Evolutionary conservation across 345 rosid genomes (phyloP).

Genomic region (Melaleuca quinquenervia): DNA sequence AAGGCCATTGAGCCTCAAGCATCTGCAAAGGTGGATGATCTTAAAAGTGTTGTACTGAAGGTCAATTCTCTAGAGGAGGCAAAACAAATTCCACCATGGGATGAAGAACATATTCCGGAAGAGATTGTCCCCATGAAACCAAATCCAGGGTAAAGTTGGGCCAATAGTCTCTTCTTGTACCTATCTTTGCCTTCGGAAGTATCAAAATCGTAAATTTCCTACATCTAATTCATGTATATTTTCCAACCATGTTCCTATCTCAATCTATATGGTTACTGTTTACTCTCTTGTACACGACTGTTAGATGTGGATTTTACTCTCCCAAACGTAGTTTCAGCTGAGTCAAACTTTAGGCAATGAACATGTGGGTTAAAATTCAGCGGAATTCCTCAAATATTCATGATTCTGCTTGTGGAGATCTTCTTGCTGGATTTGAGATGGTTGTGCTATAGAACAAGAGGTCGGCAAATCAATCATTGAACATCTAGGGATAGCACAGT

Average conservation of each 20-base stretch:
- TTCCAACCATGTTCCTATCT: neutral
- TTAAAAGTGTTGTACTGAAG: slow-evolving; percentile 40
- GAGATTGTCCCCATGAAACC: slow-evolving; percentile 67
- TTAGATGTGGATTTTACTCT: neutral
- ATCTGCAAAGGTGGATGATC: slow-evolving; percentile 53
- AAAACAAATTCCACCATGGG: slow-evolving; percentile 65
- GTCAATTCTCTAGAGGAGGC: slow-evolving; percentile 52
- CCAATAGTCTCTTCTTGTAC: neutral
- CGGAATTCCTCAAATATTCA: neutral
- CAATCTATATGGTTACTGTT: neutral
- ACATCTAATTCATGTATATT: neutral
- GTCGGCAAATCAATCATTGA: neutral
- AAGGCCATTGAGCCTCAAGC: slow-evolving; percentile 74
- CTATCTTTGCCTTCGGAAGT: neutral
- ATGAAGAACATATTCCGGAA: slow-evolving; percentile 76
- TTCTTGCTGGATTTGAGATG: neutral
- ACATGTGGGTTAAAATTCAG: neutral
- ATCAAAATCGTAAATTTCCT: neutral
- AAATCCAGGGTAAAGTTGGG: slow-evolving; percentile 53
- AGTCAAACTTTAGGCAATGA: neutral
- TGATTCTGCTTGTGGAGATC: neutral
- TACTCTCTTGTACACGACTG: neutral
- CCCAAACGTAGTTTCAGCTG: neutral
- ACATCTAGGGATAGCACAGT: neutral
- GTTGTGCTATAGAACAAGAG: neutral